Evolutionary conservation across 2,329 filamentous ascomycete species (phyloP).

Genomic region (Arthroderma sp.): DNA sequence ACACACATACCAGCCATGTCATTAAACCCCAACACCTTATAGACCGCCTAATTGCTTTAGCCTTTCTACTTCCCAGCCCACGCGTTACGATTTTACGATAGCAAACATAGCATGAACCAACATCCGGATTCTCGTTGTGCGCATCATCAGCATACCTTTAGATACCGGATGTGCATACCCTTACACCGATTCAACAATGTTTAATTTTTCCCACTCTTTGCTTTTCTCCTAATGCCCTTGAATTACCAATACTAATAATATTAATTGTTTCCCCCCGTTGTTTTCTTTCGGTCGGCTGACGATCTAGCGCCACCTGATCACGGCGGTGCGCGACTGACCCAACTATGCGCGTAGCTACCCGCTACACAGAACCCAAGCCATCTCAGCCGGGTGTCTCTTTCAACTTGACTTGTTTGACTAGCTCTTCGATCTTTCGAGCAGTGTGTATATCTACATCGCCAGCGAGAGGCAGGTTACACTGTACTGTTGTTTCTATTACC

Average conservation of each 20-base stretch:
- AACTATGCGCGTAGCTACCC: too few species aligned
- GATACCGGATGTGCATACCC: background rate
- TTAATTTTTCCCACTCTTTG: background rate
- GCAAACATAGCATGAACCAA: slow-evolving; percentile 1
- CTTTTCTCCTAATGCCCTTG: background rate
- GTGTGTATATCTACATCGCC: too few species aligned
- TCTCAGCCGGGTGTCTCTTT: too few species aligned
- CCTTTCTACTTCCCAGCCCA: background rate
- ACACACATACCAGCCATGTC: too few species aligned
- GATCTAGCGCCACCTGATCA: too few species aligned
- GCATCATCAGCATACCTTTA: background rate
- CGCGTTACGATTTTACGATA: slow-evolving; percentile 3
- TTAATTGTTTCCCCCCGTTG: background rate
- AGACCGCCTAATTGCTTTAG: background rate
- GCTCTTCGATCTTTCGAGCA: too few species aligned
- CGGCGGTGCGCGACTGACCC: too few species aligned
- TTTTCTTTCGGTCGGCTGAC: background rate
- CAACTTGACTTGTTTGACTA: too few species aligned
- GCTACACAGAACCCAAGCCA: too few species aligned
- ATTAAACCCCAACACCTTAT: background rate
- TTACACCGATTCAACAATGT: background rate
- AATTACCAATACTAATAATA: too few species aligned
- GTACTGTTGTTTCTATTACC: too few species aligned
- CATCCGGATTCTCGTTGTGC: background rate
- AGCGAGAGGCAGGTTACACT: too few species aligned